Evolutionary conservation across 805 yeast genomes (phyloP), one percentile per base, ranked within the genome.

Genomic region (Danielia oregonensis): DNA sequence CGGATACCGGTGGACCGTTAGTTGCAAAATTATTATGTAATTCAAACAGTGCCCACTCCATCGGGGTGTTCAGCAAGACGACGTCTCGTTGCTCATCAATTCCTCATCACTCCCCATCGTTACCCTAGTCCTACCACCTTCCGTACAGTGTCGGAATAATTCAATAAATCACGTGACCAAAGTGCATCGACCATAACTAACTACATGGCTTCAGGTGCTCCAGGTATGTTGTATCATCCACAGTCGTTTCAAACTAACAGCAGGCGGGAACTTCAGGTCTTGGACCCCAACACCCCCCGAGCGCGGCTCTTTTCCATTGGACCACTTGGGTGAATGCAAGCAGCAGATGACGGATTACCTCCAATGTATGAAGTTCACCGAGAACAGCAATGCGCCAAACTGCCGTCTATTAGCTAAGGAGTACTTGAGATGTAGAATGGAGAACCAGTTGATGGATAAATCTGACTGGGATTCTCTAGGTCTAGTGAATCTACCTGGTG

Each of bases 261-360:
- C 9, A 47, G 51, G 51, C 19, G 51, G 51, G 6, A 40, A 44
- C 26, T 47, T 47, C 21, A 35, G 51, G 26, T 31, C 49, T 19
- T 72, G 82, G 68, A 68, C 78, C 10, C 96, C 97, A 7, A 82
- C 91, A 0, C 96, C 98, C 15, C 98, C 98, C 2, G 96, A 91
- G 46, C 68, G 96, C 46, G 98, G 98, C 0, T 86, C 97, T 0
- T 91, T 91, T 59, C 98, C 97, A 0, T 65, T 91, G 29, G 98
- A 91, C 53, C 98, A 91, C 53, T 67, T 61, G 40, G 82, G 81
- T 6, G 97, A 93, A 44, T 91, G 97, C 54, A 76, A 79, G 15
- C 68, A 69, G 15, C 74, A 78, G 38, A 93, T 89, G 93, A 55
- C 70, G 28, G 75, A 74, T 30, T 91, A 91, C 55, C 64, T 91